phyloP scores from a whole-genome alignment of 2,329 filamentous ascomycete species.

The Aurifilum marmelostoma region DNA sequence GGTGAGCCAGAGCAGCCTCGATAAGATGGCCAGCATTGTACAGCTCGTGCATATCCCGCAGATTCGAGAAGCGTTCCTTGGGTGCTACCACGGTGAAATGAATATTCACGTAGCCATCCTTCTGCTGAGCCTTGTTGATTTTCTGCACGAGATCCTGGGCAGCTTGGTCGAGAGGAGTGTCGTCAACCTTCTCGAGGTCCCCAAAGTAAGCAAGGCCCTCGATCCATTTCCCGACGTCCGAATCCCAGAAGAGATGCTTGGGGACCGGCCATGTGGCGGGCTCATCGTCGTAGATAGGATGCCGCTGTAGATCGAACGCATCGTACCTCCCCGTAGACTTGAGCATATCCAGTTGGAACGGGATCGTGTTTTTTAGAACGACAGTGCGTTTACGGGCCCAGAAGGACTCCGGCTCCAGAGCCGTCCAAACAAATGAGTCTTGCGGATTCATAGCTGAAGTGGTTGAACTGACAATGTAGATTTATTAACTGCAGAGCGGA shows the following conservation, averaged over 20 bases:
- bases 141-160: conserved; percentile 59
- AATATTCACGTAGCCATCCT: conserved; percentile 65
- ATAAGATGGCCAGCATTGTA: conserved; percentile 66
- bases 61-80: conserved; percentile 57
- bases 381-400: conserved; percentile 27
- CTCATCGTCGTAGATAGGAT: conserved; percentile 54
- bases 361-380: conserved; percentile 22
- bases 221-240: conserved; percentile 62
- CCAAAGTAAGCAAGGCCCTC: conserved; percentile 62
- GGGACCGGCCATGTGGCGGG: conserved; percentile 37
- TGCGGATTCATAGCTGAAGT: conserved; percentile 28
- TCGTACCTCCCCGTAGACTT: conserved; percentile 55
- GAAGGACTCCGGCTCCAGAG: conserved; percentile 21
- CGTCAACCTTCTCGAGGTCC: conserved; percentile 43
- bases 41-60: conserved; percentile 65
- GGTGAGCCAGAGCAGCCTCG: conserved; percentile 61
- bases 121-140: conserved; percentile 59
- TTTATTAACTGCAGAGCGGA: background rate
- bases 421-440: conserved; percentile 23
- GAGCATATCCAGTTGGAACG: conserved; percentile 26
- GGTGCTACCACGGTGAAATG: conserved; percentile 64
- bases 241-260: conserved; percentile 58
- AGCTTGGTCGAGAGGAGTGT: conserved; percentile 51
- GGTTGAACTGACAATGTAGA: no score
- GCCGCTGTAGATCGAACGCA: conserved; percentile 60